phyloP scores from a whole-genome alignment of 371 early-diverging fungal genomes.

The Mucor racemosus region DNA sequence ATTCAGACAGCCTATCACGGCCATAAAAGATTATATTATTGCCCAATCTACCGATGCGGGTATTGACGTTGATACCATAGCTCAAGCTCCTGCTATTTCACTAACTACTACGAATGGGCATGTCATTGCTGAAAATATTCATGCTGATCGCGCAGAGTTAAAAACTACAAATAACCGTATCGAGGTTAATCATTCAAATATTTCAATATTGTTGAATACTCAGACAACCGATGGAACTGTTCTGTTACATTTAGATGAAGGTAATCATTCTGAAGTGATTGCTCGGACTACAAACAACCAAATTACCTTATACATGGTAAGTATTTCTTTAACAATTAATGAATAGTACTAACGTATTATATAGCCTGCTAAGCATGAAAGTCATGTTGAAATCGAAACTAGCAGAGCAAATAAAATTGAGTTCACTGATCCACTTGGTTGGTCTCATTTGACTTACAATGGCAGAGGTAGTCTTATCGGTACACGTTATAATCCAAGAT shows the following conservation, averaged over 20 bases:
- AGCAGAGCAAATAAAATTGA: background rate
- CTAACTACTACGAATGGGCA: background rate
- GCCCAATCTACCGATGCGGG: background rate
- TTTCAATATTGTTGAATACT: background rate
- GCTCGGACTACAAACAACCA: constrained; percentile 1
- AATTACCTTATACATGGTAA: background rate
- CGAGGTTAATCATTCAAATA: background rate
- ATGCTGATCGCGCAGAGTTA: background rate
- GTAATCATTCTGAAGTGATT: background rate
- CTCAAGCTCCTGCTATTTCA: background rate
- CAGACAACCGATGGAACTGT: background rate
- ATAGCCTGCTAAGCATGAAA: background rate
- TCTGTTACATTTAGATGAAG: background rate
- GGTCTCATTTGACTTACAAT: background rate
- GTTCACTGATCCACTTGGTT: background rate
- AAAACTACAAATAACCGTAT: background rate
- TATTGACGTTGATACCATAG: background rate
- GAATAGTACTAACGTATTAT: background rate
- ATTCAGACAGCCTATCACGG: background rate
- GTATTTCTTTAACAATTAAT: background rate
- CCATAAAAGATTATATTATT: background rate
- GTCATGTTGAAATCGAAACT: background rate
- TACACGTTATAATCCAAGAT: background rate
- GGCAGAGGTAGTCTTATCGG: background rate
- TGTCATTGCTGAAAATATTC: background rate